A percentile compares a stretch with the other conserved stretches of the same genome.
These are phyloP conservation scores for Blastocystis sp. DNA, from an alignment of 352 stramenopile genomes.

Conservation along the genomic window DNA sequence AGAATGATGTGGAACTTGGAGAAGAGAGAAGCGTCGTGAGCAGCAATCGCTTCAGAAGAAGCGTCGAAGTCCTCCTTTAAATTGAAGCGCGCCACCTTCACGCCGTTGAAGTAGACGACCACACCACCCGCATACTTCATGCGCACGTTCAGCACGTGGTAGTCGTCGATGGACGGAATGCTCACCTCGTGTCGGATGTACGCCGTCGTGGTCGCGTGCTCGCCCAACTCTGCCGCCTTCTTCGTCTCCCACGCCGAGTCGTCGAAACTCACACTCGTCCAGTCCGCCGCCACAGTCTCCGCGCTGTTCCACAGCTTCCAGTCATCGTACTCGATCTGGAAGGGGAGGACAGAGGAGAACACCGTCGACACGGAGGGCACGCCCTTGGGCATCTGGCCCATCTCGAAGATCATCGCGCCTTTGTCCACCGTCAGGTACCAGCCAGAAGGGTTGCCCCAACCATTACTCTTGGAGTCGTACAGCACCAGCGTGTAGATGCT, in stretches of 20 bases:
- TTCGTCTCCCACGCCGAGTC: slow-evolving; percentile 29
- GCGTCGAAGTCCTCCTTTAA: slow-evolving; percentile 20
- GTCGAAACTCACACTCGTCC: slow-evolving; percentile 9
- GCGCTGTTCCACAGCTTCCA: slow-evolving; percentile 14
- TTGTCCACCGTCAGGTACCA: slow-evolving; percentile 6
- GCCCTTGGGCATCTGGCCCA: neutral
- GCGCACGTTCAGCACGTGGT: slow-evolving; percentile 40
- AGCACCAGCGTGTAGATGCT: slow-evolving; percentile 12
- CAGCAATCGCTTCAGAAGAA: neutral
- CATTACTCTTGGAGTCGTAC: neutral
- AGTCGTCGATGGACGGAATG: neutral
- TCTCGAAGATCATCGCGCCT: neutral
- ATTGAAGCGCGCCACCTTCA: slow-evolving; percentile 31
- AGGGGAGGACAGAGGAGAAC: slow-evolving; percentile 26
- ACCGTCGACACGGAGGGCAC: neutral
- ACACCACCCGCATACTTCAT: slow-evolving; percentile 49
- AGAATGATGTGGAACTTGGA: slow-evolving; percentile 38
- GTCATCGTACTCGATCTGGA: slow-evolving; percentile 41
- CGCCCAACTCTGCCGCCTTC: slow-evolving; percentile 9
- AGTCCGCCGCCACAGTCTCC: neutral
- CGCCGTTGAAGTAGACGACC: slow-evolving; percentile 46
- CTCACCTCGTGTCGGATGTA: slow-evolving; percentile 21
- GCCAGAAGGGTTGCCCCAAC: neutral
- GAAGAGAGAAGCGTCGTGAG: slow-evolving; percentile 8
- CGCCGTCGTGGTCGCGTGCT: neutral